phyloP scores from a whole-genome alignment of 2,329 filamentous ascomycete genomes.

The Periglandula ipomoeae region DNA sequence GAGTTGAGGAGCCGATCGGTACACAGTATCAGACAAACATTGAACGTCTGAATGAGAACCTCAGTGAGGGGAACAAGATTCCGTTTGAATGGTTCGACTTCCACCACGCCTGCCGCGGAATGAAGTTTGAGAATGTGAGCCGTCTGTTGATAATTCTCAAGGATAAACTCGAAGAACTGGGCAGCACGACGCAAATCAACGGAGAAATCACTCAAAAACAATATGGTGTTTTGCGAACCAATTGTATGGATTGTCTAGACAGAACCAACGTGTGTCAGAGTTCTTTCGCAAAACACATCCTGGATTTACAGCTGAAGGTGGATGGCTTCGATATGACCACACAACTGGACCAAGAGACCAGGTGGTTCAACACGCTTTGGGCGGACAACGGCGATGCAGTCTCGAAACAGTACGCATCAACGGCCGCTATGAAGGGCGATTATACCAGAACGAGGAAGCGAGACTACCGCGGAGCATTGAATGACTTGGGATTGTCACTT shows the following conservation, averaged over 20 bases:
- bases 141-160: constrained; percentile 64
- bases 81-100: constrained; percentile 96
- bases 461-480: constrained; percentile 82
- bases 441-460: constrained; percentile 88
- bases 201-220: constrained; percentile 43
- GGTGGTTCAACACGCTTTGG: constrained; percentile 96
- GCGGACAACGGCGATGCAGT: constrained; percentile 96
- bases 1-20: constrained; percentile 71
- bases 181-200: constrained; percentile 55
- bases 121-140: constrained; percentile 96
- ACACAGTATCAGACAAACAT: constrained; percentile 65
- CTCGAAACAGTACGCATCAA: constrained; percentile 91
- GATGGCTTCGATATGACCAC: constrained; percentile 69
- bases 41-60: constrained; percentile 54
- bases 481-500: constrained; percentile 81
- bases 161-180: constrained; percentile 56
- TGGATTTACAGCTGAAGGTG: constrained; percentile 69
- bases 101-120: constrained; percentile 81
- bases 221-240: constrained; percentile 75
- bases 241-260: constrained; percentile 98
- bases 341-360: constrained; percentile 67
- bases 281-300: constrained; percentile 72
- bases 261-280: constrained; percentile 94
- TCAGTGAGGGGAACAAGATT: constrained; percentile 31
- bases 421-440: constrained; percentile 91